Conservation (phyloP, 1,284 basidiomycete species). For the Meira nashicola region DNA sequence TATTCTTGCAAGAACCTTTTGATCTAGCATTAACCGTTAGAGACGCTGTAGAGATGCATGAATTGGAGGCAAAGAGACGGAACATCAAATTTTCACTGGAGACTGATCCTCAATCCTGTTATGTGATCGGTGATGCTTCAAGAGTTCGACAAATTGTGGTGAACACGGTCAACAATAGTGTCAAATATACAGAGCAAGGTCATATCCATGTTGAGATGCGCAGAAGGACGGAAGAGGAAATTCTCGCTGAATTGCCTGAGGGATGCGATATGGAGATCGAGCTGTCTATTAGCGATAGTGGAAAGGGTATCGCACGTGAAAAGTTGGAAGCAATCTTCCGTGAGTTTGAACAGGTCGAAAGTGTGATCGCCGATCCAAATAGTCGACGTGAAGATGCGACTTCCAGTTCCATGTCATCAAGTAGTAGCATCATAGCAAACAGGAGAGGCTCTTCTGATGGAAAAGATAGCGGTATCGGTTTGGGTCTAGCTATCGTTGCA, state of each 20-base stretch:
- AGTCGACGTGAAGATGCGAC: neutral
- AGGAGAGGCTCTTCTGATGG: neutral
- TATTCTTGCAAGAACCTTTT: constrained; percentile 76
- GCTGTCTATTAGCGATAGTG: constrained; percentile 71
- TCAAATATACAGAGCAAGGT: constrained; percentile 67
- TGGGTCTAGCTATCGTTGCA: constrained; percentile 74
- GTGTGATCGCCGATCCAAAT: constrained; percentile 45
- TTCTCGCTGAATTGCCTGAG: constrained; percentile 21
- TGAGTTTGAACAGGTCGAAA: constrained; percentile 78
- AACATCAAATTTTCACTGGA: constrained; percentile 65
- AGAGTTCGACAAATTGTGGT: constrained; percentile 77
- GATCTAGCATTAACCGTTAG: constrained; percentile 66
- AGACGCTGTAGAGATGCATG: constrained; percentile 63
- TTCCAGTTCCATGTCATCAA: neutral
- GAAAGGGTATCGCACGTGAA: constrained; percentile 67
- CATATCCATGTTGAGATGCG: constrained; percentile 65
- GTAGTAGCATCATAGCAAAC: neutral
- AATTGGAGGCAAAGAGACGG: constrained; percentile 67
- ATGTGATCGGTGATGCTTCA: constrained; percentile 59
- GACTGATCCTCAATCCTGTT: constrained; percentile 57
- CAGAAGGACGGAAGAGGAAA: constrained; percentile 33
- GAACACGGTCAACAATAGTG: constrained; percentile 75
- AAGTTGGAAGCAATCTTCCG: constrained; percentile 78
- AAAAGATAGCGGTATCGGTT: constrained; percentile 55
- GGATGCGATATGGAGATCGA: constrained; percentile 61